Conservation (phyloP, 139 green algal genomes). For the Chlamydomonas eustigma region DNA sequence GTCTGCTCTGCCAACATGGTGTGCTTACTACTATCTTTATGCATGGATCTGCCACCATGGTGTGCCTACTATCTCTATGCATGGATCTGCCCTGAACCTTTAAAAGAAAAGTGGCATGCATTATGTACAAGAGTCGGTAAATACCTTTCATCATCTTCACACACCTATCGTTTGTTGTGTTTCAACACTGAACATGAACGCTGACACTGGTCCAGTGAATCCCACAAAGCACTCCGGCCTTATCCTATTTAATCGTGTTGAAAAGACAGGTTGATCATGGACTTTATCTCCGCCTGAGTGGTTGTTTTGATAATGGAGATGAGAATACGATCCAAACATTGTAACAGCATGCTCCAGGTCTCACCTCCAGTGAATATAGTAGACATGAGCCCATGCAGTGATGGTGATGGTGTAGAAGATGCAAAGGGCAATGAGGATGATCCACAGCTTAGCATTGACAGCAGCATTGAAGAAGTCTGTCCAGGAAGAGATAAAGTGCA, state of each 20-base stretch:
- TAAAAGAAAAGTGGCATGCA: too few relatives aligned
- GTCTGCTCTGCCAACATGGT: too few relatives aligned
- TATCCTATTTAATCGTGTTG: slow-evolving; percentile 36
- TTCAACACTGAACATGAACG: slow-evolving; percentile 65
- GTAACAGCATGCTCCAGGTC: background rate
- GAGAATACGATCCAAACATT: background rate
- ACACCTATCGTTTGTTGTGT: slow-evolving; percentile 72
- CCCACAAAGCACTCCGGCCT: slow-evolving; percentile 48
- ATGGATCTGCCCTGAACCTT: too few relatives aligned
- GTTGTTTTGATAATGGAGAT: too few relatives aligned
- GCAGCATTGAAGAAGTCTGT: slow-evolving; percentile 69
- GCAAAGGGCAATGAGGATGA: slow-evolving; percentile 23
- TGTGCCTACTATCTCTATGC: too few relatives aligned
- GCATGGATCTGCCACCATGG: too few relatives aligned
- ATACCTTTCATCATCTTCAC: background rate
- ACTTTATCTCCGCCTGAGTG: too few relatives aligned
- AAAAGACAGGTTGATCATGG: too few relatives aligned
- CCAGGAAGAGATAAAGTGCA: background rate
- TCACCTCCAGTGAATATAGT: slow-evolving; percentile 42
- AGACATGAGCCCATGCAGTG: slow-evolving; percentile 16
- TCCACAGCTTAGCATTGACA: slow-evolving; percentile 42
- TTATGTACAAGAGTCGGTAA: background rate
- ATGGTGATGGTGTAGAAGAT: slow-evolving; percentile 19
- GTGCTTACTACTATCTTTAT: too few relatives aligned
- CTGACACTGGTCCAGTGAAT: slow-evolving; percentile 45